Evolutionary conservation across 192 early-diverging fungal species (phyloP), one percentile per base, ranked within the genome.

Genomic region (Entrophospora sp.): DNA sequence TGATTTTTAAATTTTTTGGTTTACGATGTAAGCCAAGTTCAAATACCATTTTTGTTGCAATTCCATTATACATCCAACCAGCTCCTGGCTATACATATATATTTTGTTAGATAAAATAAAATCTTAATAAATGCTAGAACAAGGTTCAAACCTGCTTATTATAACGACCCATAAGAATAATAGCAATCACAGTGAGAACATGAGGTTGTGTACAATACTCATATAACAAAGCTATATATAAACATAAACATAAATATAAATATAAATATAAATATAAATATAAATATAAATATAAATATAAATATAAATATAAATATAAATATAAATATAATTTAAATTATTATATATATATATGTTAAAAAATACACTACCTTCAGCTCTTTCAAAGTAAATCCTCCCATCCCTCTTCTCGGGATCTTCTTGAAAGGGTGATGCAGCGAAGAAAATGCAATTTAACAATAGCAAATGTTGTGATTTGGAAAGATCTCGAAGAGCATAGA

Each of bases 91-190:
- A 5, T 1, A 22, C 10, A 48, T n/a, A 48, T 48, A 18, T n/a
- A n/a, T n/a, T 48, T 18, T n/a, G 5, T 18, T 48, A 20, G 18
- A 48, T 48, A 48, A n/a, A 48, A 18, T 40, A 40, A 40, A 48
- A 18, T 48, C 18, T n/a, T 30, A 57, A 16, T 24, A 16, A n/a
- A n/a, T n/a, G n/a, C n/a, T n/a, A n/a, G n/a, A n/a, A n/a, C n/a
- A n/a, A n/a, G n/a, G n/a, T n/a, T n/a, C n/a, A n/a, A n/a, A 57
- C 53, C 27, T 57, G 30, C 25, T 57, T 57, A 57, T 57, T 57
- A 57, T 57, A 25, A 57, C 20, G 53, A 25, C 53, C 34, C 27
- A 57, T 30, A 34, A 57, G 12, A 30, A 57, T 28, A 2, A 28
- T 57, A 10, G 53, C 53, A 12, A 57, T 57, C 8, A 57, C 53